Conservation (phyloP, 1,284 basidiomycete species). For the Pseudozyma thailandica region DNA sequence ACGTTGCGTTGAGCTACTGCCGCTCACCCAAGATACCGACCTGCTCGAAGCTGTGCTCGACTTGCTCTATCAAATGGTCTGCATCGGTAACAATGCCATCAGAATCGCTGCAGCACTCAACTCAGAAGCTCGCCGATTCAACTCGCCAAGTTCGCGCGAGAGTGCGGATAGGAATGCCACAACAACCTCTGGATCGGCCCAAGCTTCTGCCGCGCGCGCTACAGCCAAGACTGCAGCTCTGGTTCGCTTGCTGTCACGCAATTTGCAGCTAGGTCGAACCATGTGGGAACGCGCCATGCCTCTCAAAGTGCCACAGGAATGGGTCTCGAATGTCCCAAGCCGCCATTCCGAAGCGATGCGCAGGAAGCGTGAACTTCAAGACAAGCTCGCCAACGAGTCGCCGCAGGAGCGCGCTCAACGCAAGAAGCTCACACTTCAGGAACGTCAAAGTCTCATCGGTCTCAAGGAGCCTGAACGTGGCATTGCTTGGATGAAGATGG, state of each 20-base stretch:
- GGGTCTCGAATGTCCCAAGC: conserved; percentile 30
- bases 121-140: conserved; percentile 1
- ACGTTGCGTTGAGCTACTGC: conserved; percentile 58
- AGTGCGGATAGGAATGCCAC: not conserved
- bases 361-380: conserved; percentile 38
- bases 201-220: conserved; percentile 6
- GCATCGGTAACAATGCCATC: conserved; percentile 59
- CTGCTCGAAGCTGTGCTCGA: conserved; percentile 61
- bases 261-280: conserved; percentile 50
- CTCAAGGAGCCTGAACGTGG: conserved; percentile 59
- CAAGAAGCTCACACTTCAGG: conserved; percentile 44
- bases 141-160: not conserved
- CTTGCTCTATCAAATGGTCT: conserved; percentile 60
- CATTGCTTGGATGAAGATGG: conserved; percentile 74
- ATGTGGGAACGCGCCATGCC: conserved; percentile 56
- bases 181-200: not conserved
- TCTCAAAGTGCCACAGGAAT: conserved; percentile 34
- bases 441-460: conserved; percentile 35
- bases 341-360: conserved; percentile 18
- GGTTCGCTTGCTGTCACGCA: conserved; percentile 49
- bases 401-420: conserved; percentile 42
- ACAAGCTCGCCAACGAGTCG: conserved; percentile 34
- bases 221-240: conserved; percentile 35
- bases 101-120: conserved; percentile 29
- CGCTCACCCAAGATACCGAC: conserved; percentile 57